Conservation (phyloP, 495 filamentous ascomycete genomes). For the Annulohypoxylon maeteangense region DNA sequence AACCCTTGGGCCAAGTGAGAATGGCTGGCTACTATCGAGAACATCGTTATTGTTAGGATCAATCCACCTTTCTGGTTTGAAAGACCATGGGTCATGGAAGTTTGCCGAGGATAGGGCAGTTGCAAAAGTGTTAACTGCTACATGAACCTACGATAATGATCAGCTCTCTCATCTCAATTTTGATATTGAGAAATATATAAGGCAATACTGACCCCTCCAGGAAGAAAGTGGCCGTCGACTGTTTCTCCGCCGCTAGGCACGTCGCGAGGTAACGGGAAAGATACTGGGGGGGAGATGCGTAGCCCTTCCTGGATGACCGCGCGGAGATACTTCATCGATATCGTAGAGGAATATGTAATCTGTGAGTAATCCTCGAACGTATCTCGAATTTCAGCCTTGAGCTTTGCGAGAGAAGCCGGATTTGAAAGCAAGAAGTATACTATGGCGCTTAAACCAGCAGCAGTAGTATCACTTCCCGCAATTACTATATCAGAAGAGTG, state of each 20-base stretch:
- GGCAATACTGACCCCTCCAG: slow-evolving; percentile 49
- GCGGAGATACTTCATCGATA: slow-evolving; percentile 50
- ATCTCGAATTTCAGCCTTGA: slow-evolving; percentile 55
- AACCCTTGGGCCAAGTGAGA: slow-evolving; percentile 40
- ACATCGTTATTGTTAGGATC: slow-evolving; percentile 37
- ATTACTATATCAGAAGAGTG: slow-evolving; percentile 45
- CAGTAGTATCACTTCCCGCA: slow-evolving; percentile 62
- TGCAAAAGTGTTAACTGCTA: slow-evolving; percentile 48
- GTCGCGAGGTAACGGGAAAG: slow-evolving; percentile 42
- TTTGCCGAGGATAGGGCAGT: slow-evolving; percentile 45
- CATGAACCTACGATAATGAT: slow-evolving; percentile 45
- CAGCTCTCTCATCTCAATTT: neutral
- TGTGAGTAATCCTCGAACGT: slow-evolving; percentile 51
- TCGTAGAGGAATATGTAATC: slow-evolving; percentile 38
- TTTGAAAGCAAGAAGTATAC: slow-evolving; percentile 53
- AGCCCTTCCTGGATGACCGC: slow-evolving; percentile 59
- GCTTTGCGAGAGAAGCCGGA: slow-evolving; percentile 42
- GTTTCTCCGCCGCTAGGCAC: slow-evolving; percentile 46
- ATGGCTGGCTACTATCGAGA: slow-evolving; percentile 46
- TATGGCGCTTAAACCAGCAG: slow-evolving; percentile 51
- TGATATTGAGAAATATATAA: neutral
- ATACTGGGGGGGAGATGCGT: slow-evolving; percentile 47
- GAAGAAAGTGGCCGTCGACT: slow-evolving; percentile 50
- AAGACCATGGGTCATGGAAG: slow-evolving; percentile 48
- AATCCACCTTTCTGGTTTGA: slow-evolving; percentile 53